These are phyloP conservation scores for California macrophylla DNA, from an alignment of 441 rosid species.

Conservation along the genomic window DNA sequence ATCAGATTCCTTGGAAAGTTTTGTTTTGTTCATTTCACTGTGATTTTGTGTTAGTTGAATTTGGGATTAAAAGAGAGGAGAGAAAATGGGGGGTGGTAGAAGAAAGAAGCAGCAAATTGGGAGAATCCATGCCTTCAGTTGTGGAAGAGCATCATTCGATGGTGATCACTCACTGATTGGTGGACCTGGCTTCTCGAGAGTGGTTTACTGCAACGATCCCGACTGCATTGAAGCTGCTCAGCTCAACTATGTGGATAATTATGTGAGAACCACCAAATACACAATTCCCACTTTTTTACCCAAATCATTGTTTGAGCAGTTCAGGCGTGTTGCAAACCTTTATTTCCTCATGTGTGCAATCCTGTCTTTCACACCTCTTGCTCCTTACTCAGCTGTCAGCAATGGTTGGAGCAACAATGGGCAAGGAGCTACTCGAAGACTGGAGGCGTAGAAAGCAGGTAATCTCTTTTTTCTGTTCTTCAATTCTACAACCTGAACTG, in stretches of 20 bases:
- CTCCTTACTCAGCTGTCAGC: slow-evolving; percentile 74
- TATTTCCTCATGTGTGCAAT: slow-evolving; percentile 73
- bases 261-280: slow-evolving; percentile 74
- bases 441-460: slow-evolving; percentile 80
- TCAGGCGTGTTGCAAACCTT: slow-evolving; percentile 84
- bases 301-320: slow-evolving; percentile 80
- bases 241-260: slow-evolving; percentile 48
- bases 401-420: slow-evolving; percentile 78
- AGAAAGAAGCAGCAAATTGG: slow-evolving; percentile 53
- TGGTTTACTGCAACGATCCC: slow-evolving; percentile 72
- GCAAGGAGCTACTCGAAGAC: slow-evolving; percentile 76
- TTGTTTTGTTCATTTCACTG: background rate
- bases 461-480: background rate
- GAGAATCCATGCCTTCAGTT: slow-evolving; percentile 52
- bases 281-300: slow-evolving; percentile 69
- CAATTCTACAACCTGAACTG: background rate
- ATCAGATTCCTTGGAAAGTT: background rate
- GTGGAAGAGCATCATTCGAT: slow-evolving; percentile 58
- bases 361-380: slow-evolving; percentile 61
- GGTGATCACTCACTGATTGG: slow-evolving; percentile 80
- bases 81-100: slow-evolving; percentile 24
- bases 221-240: slow-evolving; percentile 47
- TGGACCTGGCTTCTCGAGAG: slow-evolving; percentile 87
- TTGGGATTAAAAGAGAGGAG: background rate
- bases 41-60: background rate